phyloP scores from a whole-genome alignment of 1,284 basidiomycete species.

The Porogramme epimiltina region DNA sequence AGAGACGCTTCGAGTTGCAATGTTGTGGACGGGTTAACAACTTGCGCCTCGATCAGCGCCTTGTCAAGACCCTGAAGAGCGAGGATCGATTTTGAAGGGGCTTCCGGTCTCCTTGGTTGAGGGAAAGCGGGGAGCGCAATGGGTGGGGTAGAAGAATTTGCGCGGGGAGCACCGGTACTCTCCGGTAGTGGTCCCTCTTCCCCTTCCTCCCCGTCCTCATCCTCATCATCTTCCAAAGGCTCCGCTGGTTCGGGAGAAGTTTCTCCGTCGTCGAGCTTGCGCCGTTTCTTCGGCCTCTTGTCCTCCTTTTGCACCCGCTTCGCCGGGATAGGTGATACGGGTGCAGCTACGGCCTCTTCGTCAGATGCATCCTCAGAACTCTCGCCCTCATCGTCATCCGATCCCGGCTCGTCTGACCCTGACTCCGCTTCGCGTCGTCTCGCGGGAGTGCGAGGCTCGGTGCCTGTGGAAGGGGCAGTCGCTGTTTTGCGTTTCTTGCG shows the following conservation, averaged over 20 bases:
- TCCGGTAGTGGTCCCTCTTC: not conserved
- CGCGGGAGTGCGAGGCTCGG: not conserved
- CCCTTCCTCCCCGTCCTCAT: not conserved
- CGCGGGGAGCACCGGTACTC: conserved; percentile 14
- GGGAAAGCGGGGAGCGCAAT: conserved; percentile 69
- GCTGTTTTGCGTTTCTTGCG: conserved; percentile 32
- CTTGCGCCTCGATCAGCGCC: conserved; percentile 70
- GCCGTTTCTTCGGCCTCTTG: conserved; percentile 34
- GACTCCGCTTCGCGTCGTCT: conserved; percentile 10
- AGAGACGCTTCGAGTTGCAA: conserved; percentile 47
- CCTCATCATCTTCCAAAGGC: conserved; percentile 7
- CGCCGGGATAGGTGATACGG: not conserved
- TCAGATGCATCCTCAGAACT: conserved; percentile 21
- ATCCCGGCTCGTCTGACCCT: conserved; percentile 9
- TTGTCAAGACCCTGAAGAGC: conserved; percentile 79
- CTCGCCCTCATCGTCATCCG: conserved; percentile 27
- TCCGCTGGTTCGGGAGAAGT: not conserved
- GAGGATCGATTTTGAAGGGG: conserved; percentile 69
- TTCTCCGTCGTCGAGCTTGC: conserved; percentile 34
- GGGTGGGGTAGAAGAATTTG: conserved; percentile 35
- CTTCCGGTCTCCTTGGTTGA: conserved; percentile 66
- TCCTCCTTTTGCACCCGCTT: conserved; percentile 21
- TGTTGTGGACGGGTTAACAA: conserved; percentile 63
- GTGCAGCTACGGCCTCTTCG: conserved; percentile 9
- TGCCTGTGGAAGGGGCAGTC: not conserved